These are phyloP conservation scores for Narthecium ossifragum DNA, from an alignment of 106 monocot genomes.

Conservation along the genomic window DNA sequence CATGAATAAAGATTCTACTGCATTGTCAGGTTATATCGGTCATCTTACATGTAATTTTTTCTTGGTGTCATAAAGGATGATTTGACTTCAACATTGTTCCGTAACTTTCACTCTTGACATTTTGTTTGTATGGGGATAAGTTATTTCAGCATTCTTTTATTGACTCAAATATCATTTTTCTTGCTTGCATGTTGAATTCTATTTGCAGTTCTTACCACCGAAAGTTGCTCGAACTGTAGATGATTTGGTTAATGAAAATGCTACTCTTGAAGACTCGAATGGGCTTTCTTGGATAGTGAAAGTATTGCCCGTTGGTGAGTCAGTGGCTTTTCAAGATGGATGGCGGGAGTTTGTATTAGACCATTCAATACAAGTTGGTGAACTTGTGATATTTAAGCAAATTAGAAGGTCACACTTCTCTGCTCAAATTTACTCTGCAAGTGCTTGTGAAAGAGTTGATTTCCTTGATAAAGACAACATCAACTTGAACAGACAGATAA, in stretches of 20 bases:
- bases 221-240: conserved; percentile 16
- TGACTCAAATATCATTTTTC: neutral
- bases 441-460: conserved; percentile 19
- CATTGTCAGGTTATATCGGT: no score
- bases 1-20: no score
- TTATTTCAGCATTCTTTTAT: neutral
- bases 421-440: conserved; percentile 24
- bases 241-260: conserved; percentile 5
- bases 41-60: no score
- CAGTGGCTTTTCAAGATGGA: conserved; percentile 20
- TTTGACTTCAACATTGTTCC: no score
- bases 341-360: conserved; percentile 31
- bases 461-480: conserved; percentile 3
- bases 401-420: conserved; percentile 4
- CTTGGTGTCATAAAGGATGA: no score
- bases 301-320: neutral
- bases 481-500: neutral
- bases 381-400: conserved; percentile 29
- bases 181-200: neutral
- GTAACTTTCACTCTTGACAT: no score
- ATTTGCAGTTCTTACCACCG: conserved; percentile 27
- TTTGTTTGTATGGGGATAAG: no score
- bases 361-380: conserved; percentile 17
- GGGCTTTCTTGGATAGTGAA: conserved; percentile 18
- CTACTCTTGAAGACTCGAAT: conserved; percentile 15